Evolutionary conservation across 768 basidiomycete genomes (phyloP).

Genomic region (Holtermannia corniformis): DNA sequence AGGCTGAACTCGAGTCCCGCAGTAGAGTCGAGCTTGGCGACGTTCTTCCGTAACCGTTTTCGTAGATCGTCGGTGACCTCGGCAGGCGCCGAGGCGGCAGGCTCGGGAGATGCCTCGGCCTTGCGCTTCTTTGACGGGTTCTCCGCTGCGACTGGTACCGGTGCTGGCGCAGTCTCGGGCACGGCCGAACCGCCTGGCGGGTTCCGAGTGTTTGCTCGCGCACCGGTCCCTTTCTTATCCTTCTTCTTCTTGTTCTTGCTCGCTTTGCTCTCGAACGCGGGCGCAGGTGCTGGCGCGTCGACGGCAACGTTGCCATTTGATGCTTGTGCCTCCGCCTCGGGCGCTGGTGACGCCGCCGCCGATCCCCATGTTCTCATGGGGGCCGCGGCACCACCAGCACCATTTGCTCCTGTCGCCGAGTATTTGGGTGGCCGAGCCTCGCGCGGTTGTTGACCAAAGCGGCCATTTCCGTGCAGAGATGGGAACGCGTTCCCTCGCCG

Average conservation of each 20-base stretch:
- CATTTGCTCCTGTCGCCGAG: neutral
- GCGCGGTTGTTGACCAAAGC: neutral
- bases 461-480: neutral
- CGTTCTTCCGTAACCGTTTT: slow-evolving; percentile 41
- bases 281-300: neutral
- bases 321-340: neutral
- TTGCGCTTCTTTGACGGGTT: slow-evolving; percentile 26
- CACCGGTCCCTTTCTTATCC: slow-evolving; percentile 39
- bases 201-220: slow-evolving; percentile 31
- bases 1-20: slow-evolving; percentile 8
- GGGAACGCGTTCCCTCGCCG: slow-evolving; percentile 1
- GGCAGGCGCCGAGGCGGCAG: slow-evolving; percentile 1
- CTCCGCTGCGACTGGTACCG: slow-evolving; percentile 4
- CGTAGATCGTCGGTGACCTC: slow-evolving; percentile 8
- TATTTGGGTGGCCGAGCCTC: neutral
- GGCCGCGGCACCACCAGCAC: slow-evolving; percentile 9
- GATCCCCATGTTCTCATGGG: slow-evolving; percentile 1
- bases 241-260: slow-evolving; percentile 37
- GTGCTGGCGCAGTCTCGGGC: neutral
- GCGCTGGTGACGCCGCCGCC: slow-evolving; percentile 1
- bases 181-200: neutral
- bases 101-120: slow-evolving; percentile 5
- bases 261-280: slow-evolving; percentile 6
- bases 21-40: slow-evolving; percentile 46
- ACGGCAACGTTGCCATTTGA: neutral